Percentiles rank a stretch among this genome's conserved stretches.
Conservation (phyloP, 1,284 basidiomycete genomes). For the Malassezia cuniculi region DNA sequence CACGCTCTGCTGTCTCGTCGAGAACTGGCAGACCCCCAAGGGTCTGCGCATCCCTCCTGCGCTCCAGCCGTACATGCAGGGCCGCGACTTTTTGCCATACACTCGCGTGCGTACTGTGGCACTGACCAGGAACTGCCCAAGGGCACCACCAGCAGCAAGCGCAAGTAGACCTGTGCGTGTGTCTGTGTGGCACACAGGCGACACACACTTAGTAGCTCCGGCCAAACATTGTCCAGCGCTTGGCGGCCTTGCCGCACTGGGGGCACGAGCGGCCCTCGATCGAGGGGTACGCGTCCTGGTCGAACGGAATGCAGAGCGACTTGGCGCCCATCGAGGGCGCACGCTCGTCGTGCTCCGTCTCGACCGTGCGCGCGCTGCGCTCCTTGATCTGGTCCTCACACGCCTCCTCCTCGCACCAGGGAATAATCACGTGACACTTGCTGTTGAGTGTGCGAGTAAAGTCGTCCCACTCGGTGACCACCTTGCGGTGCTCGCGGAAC, state of each 20-base stretch:
- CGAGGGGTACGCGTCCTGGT: constrained; percentile 54
- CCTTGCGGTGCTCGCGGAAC: constrained; percentile 63
- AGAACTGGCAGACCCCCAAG: constrained; percentile 95
- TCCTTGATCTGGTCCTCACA: constrained; percentile 99
- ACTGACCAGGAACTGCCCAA: constrained; percentile 66
- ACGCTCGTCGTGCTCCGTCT: constrained; percentile 53
- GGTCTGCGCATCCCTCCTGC: constrained; percentile 78
- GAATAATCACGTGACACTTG: constrained; percentile 77
- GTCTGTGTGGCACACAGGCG: no score
- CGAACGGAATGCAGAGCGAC: constrained; percentile 89
- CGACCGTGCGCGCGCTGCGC: constrained; percentile 55
- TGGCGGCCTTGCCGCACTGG: constrained; percentile 35
- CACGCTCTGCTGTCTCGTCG: constrained; percentile 89
- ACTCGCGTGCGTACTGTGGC: constrained; percentile 1
- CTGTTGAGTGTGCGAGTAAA: constrained; percentile 77
- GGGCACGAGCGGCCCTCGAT: constrained; percentile 37
- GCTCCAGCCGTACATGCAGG: constrained; percentile 87
- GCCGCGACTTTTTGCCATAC: constrained; percentile 77
- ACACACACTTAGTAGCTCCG: constrained; percentile 26
- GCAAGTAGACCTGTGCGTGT: constrained; percentile 9
- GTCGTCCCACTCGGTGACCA: constrained; percentile 72
- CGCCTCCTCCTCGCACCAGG: constrained; percentile 86
- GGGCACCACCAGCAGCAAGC: constrained; percentile 47
- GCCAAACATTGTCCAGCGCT: constrained; percentile 45
- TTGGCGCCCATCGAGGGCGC: constrained; percentile 98